A percentile compares a stretch with the other conserved stretches of the same genome.
These are phyloP conservation scores for Plantago lanceolata DNA, from an alignment of 305 asterid species.

Conservation along the genomic window DNA sequence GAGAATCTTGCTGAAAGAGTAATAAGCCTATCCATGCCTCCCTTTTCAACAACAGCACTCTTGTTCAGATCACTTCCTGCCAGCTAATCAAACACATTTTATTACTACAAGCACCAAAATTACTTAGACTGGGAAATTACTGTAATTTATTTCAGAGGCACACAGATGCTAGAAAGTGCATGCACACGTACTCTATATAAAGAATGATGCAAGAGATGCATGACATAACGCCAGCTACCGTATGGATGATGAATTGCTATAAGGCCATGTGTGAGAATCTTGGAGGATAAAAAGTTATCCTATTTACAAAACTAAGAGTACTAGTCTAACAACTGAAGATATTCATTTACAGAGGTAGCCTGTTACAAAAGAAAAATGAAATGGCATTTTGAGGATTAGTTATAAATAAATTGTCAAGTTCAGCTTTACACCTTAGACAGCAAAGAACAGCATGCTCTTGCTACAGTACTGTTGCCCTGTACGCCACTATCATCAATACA, in stretches of 20 bases:
- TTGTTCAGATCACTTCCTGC: conserved; percentile 95
- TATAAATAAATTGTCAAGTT: conserved; percentile 12
- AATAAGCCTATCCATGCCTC: conserved; percentile 71
- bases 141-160: neutral
- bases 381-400: neutral
- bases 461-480: conserved; percentile 53
- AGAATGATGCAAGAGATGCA: neutral
- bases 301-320: no score
- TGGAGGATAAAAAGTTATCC: no score
- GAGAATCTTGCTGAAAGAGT: conserved; percentile 65
- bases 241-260: neutral
- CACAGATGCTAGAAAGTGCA: neutral
- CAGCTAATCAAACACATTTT: conserved; percentile 46
- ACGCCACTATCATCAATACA: conserved; percentile 71
- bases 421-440: conserved; percentile 64
- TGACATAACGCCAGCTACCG: neutral
- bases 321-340: no score
- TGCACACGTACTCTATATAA: no score
- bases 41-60: conserved; percentile 65
- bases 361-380: neutral
- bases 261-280: conserved; percentile 1
- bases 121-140: neutral
- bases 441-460: conserved; percentile 75
- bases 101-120: conserved; percentile 21
- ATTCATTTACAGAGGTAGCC: neutral